Conservation (phyloP, 2,329 filamentous ascomycete genomes). For the Colletotrichum viniferum region DNA sequence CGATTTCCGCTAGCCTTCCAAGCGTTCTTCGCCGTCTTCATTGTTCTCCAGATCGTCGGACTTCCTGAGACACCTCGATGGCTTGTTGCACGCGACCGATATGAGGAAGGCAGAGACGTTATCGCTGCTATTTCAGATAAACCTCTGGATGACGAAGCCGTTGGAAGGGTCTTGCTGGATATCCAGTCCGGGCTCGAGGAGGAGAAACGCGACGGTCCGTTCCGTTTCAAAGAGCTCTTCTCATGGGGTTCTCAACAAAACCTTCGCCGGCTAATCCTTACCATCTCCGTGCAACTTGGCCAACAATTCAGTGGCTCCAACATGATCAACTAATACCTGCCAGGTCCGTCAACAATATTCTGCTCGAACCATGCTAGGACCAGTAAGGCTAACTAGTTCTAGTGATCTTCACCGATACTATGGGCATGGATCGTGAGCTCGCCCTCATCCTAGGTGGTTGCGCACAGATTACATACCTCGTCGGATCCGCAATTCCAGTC, state of each 20-base stretch:
- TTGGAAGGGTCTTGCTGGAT: not conserved
- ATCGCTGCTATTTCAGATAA: slow-evolving; percentile 16
- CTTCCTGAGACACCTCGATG: slow-evolving; percentile 43
- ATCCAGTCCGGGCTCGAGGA: slow-evolving; percentile 4
- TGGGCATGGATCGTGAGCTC: slow-evolving; percentile 34
- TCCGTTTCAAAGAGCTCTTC: slow-evolving; percentile 26
- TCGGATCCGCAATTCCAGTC: slow-evolving; percentile 43
- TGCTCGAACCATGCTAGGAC: not conserved
- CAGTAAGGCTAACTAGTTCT: too few species aligned
- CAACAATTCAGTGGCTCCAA: slow-evolving; percentile 32
- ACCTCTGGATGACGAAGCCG: not conserved
- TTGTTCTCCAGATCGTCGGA: slow-evolving; percentile 34
- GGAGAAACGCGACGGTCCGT: slow-evolving; percentile 23
- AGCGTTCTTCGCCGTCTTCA: slow-evolving; percentile 38
- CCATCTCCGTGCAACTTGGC: slow-evolving; percentile 28
- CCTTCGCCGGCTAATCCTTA: slow-evolving; percentile 28
- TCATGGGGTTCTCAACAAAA: slow-evolving; percentile 27
- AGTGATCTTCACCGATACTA: too few species aligned
- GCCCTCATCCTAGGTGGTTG: slow-evolving; percentile 57
- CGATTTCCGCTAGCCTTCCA: slow-evolving; percentile 41
- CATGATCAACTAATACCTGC: slow-evolving; percentile 36
- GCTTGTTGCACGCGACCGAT: slow-evolving; percentile 35
- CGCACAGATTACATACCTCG: slow-evolving; percentile 41
- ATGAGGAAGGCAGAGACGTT: slow-evolving; percentile 32
- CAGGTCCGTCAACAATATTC: slow-evolving; percentile 23